Evolutionary conservation across 2,329 filamentous ascomycete species (phyloP).

Genomic region (Aspergillus sp.): DNA sequence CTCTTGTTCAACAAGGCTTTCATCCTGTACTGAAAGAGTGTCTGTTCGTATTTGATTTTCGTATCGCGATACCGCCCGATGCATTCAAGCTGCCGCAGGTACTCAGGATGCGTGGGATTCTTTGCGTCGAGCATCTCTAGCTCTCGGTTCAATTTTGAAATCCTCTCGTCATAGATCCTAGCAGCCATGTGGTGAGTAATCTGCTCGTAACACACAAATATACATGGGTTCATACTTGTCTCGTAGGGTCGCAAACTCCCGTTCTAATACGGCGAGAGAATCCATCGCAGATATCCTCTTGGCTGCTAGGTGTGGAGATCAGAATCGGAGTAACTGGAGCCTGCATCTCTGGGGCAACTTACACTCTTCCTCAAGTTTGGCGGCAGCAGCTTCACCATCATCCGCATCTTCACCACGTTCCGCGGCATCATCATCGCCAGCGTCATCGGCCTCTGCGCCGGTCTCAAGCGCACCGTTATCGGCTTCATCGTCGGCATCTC

Average conservation of each 20-base stretch:
- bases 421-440: constrained; percentile 52
- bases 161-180: constrained; percentile 84
- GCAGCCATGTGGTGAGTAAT: constrained; percentile 17
- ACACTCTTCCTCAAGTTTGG: constrained; percentile 57
- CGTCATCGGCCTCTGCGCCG: constrained; percentile 48
- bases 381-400: constrained; percentile 44
- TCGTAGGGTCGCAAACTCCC: constrained; percentile 82
- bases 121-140: constrained; percentile 61
- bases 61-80: constrained; percentile 80
- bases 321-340: constrained; percentile 1
- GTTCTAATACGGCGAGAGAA: constrained; percentile 77
- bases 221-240: constrained; percentile 53
- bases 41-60: constrained; percentile 74
- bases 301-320: constrained; percentile 59
- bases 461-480: constrained; percentile 43
- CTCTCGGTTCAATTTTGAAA: constrained; percentile 75
- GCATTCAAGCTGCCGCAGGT: constrained; percentile 84
- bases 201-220: background rate
- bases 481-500: constrained; percentile 42
- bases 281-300: constrained; percentile 79
- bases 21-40: constrained; percentile 71
- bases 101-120: constrained; percentile 79
- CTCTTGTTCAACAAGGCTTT: constrained; percentile 73
- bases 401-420: constrained; percentile 51
- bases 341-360: constrained; percentile 28